Evolutionary conservation across 495 filamentous ascomycete species (phyloP).

Genomic region (Daldinia caldariorum): DNA sequence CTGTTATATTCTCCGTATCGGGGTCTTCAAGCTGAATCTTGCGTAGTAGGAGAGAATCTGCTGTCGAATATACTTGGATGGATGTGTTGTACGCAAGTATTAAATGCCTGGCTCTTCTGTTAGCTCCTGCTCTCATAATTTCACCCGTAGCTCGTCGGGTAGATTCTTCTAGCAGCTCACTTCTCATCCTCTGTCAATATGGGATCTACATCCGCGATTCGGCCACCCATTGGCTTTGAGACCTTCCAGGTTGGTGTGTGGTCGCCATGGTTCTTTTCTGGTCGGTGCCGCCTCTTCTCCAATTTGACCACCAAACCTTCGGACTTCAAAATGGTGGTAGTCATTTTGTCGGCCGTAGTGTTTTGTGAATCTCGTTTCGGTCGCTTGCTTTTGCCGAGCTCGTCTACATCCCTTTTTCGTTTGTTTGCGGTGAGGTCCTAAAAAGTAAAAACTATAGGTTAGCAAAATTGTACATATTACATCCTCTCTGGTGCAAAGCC

Average conservation of each 20-base stretch:
- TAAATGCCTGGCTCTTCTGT: constrained; percentile 65
- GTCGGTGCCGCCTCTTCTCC: constrained; percentile 25
- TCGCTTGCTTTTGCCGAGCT: constrained; percentile 41
- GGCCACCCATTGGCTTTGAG: constrained; percentile 71
- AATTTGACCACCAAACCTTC: constrained; percentile 11
- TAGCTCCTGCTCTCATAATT: constrained; percentile 33
- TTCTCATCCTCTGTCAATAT: constrained; percentile 82
- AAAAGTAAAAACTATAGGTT: constrained; percentile 5
- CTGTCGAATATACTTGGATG: constrained; percentile 81
- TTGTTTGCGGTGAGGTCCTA: constrained; percentile 34
- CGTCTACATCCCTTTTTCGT: constrained; percentile 41
- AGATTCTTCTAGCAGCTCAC: constrained; percentile 59
- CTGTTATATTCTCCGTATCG: constrained; percentile 27
- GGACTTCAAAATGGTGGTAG: background rate
- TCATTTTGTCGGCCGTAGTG: background rate
- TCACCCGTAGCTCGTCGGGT: background rate
- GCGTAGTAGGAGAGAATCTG: constrained; percentile 80
- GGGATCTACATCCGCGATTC: constrained; percentile 78
- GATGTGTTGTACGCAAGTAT: constrained; percentile 69
- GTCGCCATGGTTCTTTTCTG: constrained; percentile 17
- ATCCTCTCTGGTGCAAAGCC: background rate
- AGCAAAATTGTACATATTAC: background rate
- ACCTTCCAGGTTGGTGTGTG: constrained; percentile 60
- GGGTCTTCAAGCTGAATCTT: constrained; percentile 54
- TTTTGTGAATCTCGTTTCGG: constrained; percentile 33